These are phyloP conservation scores for Odontarrhena argentea DNA, from an alignment of 345 rosid genomes.

Conservation along the genomic window DNA sequence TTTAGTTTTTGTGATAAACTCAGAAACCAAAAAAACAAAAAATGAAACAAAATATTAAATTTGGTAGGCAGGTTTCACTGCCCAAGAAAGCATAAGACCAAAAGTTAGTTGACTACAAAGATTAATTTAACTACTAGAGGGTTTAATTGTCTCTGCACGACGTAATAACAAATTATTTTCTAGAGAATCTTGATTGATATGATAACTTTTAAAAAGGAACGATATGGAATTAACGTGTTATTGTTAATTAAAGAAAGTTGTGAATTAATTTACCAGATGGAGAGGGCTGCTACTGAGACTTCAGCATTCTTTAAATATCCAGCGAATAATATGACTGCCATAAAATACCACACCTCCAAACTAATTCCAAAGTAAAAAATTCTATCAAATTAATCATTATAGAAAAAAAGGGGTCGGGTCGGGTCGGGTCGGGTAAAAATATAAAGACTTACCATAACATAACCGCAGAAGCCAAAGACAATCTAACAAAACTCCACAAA, in stretches of 20 bases:
- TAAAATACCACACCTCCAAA: conserved; percentile 83
- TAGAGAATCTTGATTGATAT: conserved; percentile 28
- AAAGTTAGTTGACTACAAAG: not conserved
- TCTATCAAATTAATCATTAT: not conserved
- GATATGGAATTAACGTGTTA: not conserved
- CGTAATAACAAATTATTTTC: not conserved
- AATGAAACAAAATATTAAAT: conserved; percentile 10
- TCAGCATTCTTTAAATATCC: conserved; percentile 79
- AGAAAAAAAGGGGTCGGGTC: not conserved
- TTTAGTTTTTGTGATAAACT: not conserved
- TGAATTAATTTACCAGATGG: conserved; percentile 60
- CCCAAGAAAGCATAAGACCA: conserved; percentile 28
- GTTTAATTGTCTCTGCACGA: conserved; percentile 19
- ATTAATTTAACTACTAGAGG: not conserved
- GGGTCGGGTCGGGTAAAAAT: not conserved
- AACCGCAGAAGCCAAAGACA: conserved; percentile 86
- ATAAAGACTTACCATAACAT: conserved; percentile 78
- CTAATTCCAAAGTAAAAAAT: conserved; percentile 33
- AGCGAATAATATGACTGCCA: conserved; percentile 78
- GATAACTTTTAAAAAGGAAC: not conserved
- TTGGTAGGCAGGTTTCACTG: conserved; percentile 32
- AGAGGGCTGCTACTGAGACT: conserved; percentile 74
- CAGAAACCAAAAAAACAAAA: not conserved
- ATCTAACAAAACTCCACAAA: conserved; percentile 65
- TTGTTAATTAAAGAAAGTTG: not conserved